phyloP scores from a whole-genome alignment of 176 grass and related monocot genomes.

The Eleusine indica region DNA sequence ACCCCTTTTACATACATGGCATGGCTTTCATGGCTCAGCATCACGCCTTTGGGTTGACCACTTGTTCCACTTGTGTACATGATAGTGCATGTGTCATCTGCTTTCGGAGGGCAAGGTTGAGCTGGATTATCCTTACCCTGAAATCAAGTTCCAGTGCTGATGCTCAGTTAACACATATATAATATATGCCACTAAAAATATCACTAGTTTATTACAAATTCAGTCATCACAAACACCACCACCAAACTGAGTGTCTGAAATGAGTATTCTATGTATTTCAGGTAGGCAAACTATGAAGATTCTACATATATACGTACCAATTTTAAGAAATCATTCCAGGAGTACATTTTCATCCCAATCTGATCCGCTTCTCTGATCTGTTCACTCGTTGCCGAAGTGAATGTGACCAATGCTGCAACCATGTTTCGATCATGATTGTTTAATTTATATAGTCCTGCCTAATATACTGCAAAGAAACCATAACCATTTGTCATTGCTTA shows the following conservation, averaged over 20 bases:
- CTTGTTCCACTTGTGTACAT: slow-evolving; percentile 99
- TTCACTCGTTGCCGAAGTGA: slow-evolving; percentile 64
- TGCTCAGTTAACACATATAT: slow-evolving; percentile 34
- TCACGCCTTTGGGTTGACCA: slow-evolving; percentile 88
- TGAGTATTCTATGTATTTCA: slow-evolving; percentile 33
- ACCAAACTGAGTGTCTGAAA: slow-evolving; percentile 29
- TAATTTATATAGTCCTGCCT: background rate
- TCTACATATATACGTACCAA: slow-evolving; percentile 55
- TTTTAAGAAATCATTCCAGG: slow-evolving; percentile 81
- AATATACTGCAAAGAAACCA: background rate
- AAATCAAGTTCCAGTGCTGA: slow-evolving; percentile 34
- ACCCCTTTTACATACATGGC: slow-evolving; percentile 71
- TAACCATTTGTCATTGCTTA: slow-evolving; percentile 27
- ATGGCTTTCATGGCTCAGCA: slow-evolving; percentile 80
- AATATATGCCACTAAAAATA: slow-evolving; percentile 4
- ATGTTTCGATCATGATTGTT: slow-evolving; percentile 17
- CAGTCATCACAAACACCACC: slow-evolving; percentile 16
- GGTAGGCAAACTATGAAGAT: slow-evolving; percentile 10
- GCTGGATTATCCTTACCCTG: slow-evolving; percentile 75
- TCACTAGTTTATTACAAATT: slow-evolving; percentile 19
- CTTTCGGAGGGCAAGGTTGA: slow-evolving; percentile 62
- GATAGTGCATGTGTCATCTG: slow-evolving; percentile 85
- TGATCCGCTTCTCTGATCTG: slow-evolving; percentile 49
- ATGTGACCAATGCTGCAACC: slow-evolving; percentile 72
- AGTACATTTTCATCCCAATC: slow-evolving; percentile 63